Evolutionary conservation across 2,329 filamentous ascomycete species (phyloP).

Genomic region (Pyrenochaeta sp.): DNA sequence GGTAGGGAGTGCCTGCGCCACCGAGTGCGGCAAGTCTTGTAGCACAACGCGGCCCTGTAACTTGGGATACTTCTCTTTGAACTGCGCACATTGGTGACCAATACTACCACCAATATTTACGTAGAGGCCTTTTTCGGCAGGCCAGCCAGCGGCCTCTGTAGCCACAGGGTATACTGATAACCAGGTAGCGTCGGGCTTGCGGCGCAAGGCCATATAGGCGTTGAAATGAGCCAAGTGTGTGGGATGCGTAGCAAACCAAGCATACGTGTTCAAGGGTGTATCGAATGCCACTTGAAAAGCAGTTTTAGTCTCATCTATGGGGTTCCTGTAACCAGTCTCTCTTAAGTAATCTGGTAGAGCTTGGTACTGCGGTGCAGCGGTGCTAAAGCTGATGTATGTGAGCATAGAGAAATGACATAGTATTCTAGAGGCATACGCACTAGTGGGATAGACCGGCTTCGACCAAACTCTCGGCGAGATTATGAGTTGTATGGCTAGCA

Average conservation of each 20-base stretch:
- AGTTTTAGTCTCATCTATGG: background rate
- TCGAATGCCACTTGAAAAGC: background rate
- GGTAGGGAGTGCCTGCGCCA: conserved; percentile 24
- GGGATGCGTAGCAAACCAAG: background rate
- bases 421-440: no score
- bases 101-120: conserved; percentile 55
- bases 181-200: background rate
- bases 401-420: no score
- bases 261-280: background rate
- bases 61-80: conserved; percentile 44
- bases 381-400: no score
- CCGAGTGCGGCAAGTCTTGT: conserved; percentile 47
- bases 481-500: no score
- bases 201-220: background rate
- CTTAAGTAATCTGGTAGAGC: background rate
- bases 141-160: background rate
- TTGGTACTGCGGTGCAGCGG: background rate
- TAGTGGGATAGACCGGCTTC: no score
- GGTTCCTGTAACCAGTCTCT: background rate
- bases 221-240: background rate
- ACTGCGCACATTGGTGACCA: conserved; percentile 49
- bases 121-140: conserved; percentile 32
- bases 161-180: background rate
- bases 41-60: conserved; percentile 51
- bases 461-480: no score